A percentile compares a stretch with the other conserved stretches of the same genome.
These are phyloP conservation scores for sorghum (Sorghum bicolor) DNA, from an alignment of 176 grass and related monocot species.

Conservation along the genomic window DNA sequence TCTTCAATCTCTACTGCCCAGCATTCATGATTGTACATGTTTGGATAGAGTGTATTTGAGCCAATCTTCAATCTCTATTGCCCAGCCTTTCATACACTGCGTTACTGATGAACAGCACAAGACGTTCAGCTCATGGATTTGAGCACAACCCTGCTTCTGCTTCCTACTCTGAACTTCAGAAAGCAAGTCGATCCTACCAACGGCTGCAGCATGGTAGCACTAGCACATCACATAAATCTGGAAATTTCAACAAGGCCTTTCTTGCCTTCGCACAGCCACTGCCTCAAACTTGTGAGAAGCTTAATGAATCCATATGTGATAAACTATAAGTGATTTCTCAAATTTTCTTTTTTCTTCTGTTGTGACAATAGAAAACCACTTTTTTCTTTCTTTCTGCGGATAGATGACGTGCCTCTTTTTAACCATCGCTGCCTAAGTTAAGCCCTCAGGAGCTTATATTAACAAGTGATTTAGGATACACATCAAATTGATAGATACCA, in stretches of 20 bases:
- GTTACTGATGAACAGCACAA: neutral
- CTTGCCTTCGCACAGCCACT: neutral
- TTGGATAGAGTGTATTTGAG: neutral
- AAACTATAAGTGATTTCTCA: neutral
- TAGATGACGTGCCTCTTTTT: neutral
- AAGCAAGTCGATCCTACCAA: neutral
- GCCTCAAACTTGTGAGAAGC: neutral
- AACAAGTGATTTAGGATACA: neutral
- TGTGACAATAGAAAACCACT: neutral
- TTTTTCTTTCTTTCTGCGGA: neutral
- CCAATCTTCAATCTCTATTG: no score
- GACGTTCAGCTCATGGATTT: neutral
- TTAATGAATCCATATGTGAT: neutral
- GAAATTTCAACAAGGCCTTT: slow-evolving; percentile 22
- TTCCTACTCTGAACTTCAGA: neutral
- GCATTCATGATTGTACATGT: neutral
- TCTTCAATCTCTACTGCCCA: neutral
- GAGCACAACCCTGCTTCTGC: neutral
- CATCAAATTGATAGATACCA: neutral
- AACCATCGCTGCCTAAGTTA: neutral
- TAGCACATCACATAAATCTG: neutral
- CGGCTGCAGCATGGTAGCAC: neutral
- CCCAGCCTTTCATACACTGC: neutral
- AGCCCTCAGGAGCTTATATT: no score
- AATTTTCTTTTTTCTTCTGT: neutral